Conservation (phyloP, 2,329 filamentous ascomycete species). For the Didymella exigua region DNA sequence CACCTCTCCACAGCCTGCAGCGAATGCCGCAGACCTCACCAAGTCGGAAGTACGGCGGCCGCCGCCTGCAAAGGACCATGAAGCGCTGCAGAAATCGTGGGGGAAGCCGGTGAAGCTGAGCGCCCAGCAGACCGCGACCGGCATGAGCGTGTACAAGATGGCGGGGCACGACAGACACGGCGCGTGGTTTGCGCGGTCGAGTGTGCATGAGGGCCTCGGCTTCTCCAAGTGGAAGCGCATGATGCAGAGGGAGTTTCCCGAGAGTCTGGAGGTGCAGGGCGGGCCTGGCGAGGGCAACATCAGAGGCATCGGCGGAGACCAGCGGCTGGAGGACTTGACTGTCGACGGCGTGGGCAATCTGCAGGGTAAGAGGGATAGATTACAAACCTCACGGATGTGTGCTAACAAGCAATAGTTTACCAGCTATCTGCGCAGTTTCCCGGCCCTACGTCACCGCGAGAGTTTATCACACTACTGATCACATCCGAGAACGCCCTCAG, state of each 20-base stretch:
- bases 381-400: not conserved
- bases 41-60: slow-evolving; percentile 58
- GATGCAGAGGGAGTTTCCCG: slow-evolving; percentile 77
- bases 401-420: slow-evolving; percentile 64
- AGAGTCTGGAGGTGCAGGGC: slow-evolving; percentile 73
- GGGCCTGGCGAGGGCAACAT: slow-evolving; percentile 75
- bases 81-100: slow-evolving; percentile 78
- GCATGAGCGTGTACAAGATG: slow-evolving; percentile 80
- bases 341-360: slow-evolving; percentile 66
- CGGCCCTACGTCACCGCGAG: slow-evolving; percentile 82
- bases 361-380: slow-evolving; percentile 58
- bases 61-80: slow-evolving; percentile 59
- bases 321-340: slow-evolving; percentile 67
- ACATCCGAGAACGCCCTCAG: slow-evolving; percentile 64
- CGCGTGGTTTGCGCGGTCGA: slow-evolving; percentile 86
- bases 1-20: slow-evolving; percentile 60
- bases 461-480: slow-evolving; percentile 82
- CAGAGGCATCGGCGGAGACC: slow-evolving; percentile 83
- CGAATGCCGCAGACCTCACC: slow-evolving; percentile 58
- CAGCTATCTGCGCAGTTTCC: slow-evolving; percentile 89
- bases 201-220: slow-evolving; percentile 76
- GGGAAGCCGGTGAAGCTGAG: slow-evolving; percentile 78
- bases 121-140: slow-evolving; percentile 74
- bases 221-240: slow-evolving; percentile 80
- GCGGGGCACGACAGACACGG: slow-evolving; percentile 79